Base-by-base conservation (phyloP, 2,329 filamentous ascomycete species). In the Ascochyta clinopodiicola region DNA sequence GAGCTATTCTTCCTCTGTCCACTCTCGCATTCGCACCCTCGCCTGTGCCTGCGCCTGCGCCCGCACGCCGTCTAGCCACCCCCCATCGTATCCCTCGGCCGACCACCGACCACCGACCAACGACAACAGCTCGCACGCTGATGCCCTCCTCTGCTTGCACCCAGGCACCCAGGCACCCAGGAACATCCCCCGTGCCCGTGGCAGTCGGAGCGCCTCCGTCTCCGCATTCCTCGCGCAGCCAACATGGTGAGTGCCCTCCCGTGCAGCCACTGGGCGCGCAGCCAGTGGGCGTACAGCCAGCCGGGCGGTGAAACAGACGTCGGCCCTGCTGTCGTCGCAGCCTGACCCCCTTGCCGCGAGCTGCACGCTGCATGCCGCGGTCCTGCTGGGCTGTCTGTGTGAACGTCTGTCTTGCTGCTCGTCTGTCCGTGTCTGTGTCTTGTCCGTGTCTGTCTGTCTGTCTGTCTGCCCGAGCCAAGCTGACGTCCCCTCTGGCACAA, bases 401-500 rank as follows among this genome's bases (percentile, higher is more conserved):
- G 22, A 6, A 4, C 22, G 22, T 24, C 22, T 4, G 22, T 24
- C 22, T 24, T 24, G 22, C 22, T 24, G 22, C 22, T 24, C 4
- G 22, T 6, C 22, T 24, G 22, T 4, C 22, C 22, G 27, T 12
- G 2, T 1, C 29, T 6, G 29, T 29, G 10, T 31, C 3, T 12
- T 38, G 36, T 24, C 21, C 6, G 17, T 13, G 5, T 10, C 29
- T 38, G 36, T 24, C 21, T 24, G 17, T 13, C 12, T 38, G 12
- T 34, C 12, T 27, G 27, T 12, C 31, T 12, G 50, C 3, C 19
- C 8, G 12, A 21, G 5, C 17, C 9, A 5, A 37, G 71, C 73
- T 76, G 64, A 75, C 71, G 45, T 53, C 55, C 43, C 21, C 60
- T 48, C 59, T 50, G 76, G 68, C 73, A 57, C 70, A 74, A 55